These are phyloP conservation scores for Oidiodendron maius DNA, from an alignment of 495 filamentous ascomycete species.

Conservation along the genomic window DNA sequence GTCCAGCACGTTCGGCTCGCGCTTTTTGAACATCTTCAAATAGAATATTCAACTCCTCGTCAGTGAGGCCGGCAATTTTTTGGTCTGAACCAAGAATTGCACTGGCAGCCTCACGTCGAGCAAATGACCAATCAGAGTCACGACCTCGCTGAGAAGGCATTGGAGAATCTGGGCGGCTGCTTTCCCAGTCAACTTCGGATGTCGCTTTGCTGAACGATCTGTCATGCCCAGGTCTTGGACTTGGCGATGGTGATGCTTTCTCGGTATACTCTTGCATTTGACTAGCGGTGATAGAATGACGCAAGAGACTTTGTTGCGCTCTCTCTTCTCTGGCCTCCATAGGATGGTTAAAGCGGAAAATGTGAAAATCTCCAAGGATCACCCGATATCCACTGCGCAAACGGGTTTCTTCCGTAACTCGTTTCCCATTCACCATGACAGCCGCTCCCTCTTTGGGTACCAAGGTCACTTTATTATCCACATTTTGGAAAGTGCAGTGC, in stretches of 20 bases:
- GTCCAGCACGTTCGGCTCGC: slow-evolving; percentile 61
- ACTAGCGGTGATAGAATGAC: slow-evolving; percentile 81
- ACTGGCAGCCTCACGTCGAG: slow-evolving; percentile 83
- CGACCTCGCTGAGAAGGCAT: slow-evolving; percentile 59
- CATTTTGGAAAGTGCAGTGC: slow-evolving; percentile 90
- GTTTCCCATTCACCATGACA: slow-evolving; percentile 95
- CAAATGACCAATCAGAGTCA: slow-evolving; percentile 95
- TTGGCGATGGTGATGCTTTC: slow-evolving; percentile 41
- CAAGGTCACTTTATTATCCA: slow-evolving; percentile 84
- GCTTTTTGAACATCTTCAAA: slow-evolving; percentile 93
- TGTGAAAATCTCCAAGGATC: slow-evolving; percentile 97
- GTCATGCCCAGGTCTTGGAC: slow-evolving; percentile 68
- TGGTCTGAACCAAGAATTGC: slow-evolving; percentile 90
- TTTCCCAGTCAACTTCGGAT: slow-evolving; percentile 55
- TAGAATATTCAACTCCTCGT: slow-evolving; percentile 91
- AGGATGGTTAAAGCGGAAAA: slow-evolving; percentile 97
- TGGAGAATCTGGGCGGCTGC: slow-evolving; percentile 74
- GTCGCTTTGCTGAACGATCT: slow-evolving; percentile 68
- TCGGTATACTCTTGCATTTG: slow-evolving; percentile 53
- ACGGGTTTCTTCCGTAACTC: slow-evolving; percentile 74
- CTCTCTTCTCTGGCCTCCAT: slow-evolving; percentile 91
- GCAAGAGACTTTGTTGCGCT: slow-evolving; percentile 79
- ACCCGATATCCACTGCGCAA: slow-evolving; percentile 90
- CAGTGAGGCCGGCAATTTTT: slow-evolving; percentile 78
- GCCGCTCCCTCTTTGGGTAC: slow-evolving; percentile 84